Evolutionary conservation across 1,284 basidiomycete genomes (phyloP).

Genomic region (Trichosporon sp.): DNA sequence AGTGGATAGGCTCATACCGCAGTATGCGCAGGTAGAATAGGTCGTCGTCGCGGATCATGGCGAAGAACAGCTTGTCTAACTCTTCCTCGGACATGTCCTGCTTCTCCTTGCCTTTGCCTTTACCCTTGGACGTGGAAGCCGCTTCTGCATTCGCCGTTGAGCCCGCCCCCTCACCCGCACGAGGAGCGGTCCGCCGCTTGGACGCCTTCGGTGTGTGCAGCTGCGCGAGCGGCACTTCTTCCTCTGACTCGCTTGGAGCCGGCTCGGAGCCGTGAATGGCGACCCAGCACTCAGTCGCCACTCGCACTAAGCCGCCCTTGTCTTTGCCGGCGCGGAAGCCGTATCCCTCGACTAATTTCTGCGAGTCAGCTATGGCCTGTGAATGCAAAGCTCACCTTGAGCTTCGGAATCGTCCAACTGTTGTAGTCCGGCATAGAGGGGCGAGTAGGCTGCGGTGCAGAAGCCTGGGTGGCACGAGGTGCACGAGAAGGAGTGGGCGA

Average conservation of each 20-base stretch:
- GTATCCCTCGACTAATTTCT: conserved; percentile 21
- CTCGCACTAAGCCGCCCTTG: conserved; percentile 25
- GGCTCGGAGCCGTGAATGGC: conserved; percentile 35
- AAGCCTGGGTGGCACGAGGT: background rate
- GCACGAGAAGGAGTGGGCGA: background rate
- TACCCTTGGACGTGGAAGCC: background rate
- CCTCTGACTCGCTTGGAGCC: background rate
- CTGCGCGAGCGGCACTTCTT: background rate
- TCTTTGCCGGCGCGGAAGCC: conserved; percentile 34
- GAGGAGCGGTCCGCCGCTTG: background rate
- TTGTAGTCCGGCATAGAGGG: conserved; percentile 41
- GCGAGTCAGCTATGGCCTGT: background rate
- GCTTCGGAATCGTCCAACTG: conserved; percentile 29
- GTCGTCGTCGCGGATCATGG: conserved; percentile 30
- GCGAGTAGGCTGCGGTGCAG: background rate
- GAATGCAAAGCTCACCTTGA: conserved; percentile 29
- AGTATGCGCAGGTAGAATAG: conserved; percentile 36
- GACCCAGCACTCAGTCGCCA: conserved; percentile 40
- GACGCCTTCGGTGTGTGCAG: background rate
- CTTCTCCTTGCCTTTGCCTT: conserved; percentile 6
- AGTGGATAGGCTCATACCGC: conserved; percentile 45
- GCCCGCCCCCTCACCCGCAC: no score
- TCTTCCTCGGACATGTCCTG: conserved; percentile 25
- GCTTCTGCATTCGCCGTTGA: background rate
- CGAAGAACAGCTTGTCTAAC: conserved; percentile 26